A percentile compares a stretch with the other conserved stretches of the same genome.
Conservation (phyloP, 129 eudicot species). For the Tagetes patula region DNA sequence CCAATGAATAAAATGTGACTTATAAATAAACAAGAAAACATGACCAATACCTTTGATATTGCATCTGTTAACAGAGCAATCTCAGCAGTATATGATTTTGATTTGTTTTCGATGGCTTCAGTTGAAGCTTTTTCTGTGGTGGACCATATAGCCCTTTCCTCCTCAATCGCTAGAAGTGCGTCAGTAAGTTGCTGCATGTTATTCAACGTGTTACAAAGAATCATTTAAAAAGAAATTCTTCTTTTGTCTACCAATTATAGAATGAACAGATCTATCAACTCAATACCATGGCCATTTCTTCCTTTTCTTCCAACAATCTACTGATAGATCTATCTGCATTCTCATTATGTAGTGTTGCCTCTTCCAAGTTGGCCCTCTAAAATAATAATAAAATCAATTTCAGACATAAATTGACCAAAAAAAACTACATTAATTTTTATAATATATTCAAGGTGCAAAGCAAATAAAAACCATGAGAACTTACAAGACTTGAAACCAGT, state of each 20-base stretch:
- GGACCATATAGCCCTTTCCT: constrained; percentile 83
- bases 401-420: not conserved
- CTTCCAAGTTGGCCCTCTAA: constrained; percentile 61
- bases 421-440: not conserved
- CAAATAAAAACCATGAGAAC: constrained; percentile 20
- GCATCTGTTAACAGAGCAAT: constrained; percentile 48
- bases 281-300: constrained; percentile 85
- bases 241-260: not conserved
- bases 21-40: not conserved
- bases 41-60: constrained; percentile 55
- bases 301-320: constrained; percentile 68
- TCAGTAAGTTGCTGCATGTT: constrained; percentile 86
- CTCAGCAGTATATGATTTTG: constrained; percentile 47
- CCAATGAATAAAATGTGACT: not conserved
- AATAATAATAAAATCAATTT: constrained; percentile 17
- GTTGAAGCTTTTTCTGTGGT: constrained; percentile 73
- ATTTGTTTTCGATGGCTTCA: constrained; percentile 62
- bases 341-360: constrained; percentile 43
- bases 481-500: constrained; percentile 68
- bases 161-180: constrained; percentile 83
- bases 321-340: constrained; percentile 51
- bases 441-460: not conserved
- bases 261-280: constrained; percentile 5
- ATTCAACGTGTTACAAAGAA: constrained; percentile 10
- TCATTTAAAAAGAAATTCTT: constrained; percentile 8